These are phyloP conservation scores for Syzygium grande DNA, from an alignment of 345 rosid species.

Conservation along the genomic window DNA sequence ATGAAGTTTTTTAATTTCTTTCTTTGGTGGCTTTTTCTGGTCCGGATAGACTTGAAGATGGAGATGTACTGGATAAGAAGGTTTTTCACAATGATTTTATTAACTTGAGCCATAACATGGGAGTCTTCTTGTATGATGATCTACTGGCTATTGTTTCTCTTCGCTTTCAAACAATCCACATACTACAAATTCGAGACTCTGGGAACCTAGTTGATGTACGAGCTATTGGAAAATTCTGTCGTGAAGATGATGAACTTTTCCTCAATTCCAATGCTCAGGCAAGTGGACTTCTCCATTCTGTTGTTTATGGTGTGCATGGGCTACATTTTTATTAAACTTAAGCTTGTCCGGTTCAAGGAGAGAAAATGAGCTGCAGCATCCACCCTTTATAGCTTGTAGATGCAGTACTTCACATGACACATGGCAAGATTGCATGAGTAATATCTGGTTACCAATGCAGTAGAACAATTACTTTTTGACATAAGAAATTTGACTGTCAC, in stretches of 20 bases:
- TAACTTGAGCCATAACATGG: conserved; percentile 65
- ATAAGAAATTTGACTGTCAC: neutral
- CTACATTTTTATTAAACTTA: neutral
- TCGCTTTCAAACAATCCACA: conserved; percentile 80
- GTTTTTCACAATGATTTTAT: conserved; percentile 79
- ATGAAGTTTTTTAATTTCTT: neutral
- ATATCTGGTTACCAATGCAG: neutral
- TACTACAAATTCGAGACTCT: conserved; percentile 87
- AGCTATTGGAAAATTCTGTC: conserved; percentile 79
- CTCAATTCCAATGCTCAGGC: conserved; percentile 74
- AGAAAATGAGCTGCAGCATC: too few relatives aligned
- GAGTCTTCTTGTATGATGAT: conserved; percentile 90
- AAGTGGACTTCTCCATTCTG: conserved; percentile 11
- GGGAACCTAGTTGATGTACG: conserved; percentile 86
- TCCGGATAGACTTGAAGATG: conserved; percentile 68
- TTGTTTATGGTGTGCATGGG: neutral
- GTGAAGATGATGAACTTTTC: conserved; percentile 90
- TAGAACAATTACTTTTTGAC: neutral
- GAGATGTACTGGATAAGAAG: conserved; percentile 71
- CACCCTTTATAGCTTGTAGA: too few relatives aligned
- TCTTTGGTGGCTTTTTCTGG: conserved; percentile 1
- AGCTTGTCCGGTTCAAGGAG: neutral
- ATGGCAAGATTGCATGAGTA: too few relatives aligned
- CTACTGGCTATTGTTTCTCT: conserved; percentile 78
- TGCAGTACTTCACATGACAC: too few relatives aligned